Evolutionary conservation across 495 filamentous ascomycete species (phyloP).

Genomic region (Oleoguttula mirabilis): DNA sequence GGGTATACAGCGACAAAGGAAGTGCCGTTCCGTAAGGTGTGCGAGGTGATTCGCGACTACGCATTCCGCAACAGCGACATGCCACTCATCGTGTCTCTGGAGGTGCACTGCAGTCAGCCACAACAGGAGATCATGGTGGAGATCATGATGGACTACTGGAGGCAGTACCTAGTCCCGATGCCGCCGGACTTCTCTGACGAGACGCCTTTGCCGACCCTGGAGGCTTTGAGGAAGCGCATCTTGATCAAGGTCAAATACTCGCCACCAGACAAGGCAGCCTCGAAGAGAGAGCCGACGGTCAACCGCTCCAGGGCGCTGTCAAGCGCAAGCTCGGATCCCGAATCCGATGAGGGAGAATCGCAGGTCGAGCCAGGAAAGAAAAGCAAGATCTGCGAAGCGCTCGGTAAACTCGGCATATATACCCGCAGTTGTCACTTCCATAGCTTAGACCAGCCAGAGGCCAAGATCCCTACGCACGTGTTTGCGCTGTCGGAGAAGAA

Average conservation of each 20-base stretch:
- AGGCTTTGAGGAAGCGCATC: constrained; percentile 60
- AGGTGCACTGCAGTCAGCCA: constrained; percentile 65
- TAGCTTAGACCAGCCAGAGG: constrained; percentile 51
- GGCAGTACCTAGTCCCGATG: constrained; percentile 51
- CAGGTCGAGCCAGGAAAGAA: constrained; percentile 34
- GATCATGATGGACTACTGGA: constrained; percentile 75
- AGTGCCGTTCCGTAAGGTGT: constrained; percentile 73
- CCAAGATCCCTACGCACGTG: constrained; percentile 65
- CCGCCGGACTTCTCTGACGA: constrained; percentile 39
- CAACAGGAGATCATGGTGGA: constrained; percentile 84
- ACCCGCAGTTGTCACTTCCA: constrained; percentile 71
- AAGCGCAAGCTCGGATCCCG: not conserved
- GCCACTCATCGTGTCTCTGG: constrained; percentile 78
- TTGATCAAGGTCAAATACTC: constrained; percentile 81
- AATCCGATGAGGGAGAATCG: constrained; percentile 10
- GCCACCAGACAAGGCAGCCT: constrained; percentile 27
- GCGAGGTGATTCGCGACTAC: constrained; percentile 61
- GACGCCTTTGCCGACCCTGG: constrained; percentile 49
- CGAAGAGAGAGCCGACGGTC: not conserved
- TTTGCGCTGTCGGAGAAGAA: constrained; percentile 76
- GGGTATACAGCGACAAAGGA: constrained; percentile 85
- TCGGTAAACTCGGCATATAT: constrained; percentile 70
- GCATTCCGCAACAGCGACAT: constrained; percentile 64
- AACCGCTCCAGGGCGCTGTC: not conserved
- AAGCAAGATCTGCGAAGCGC: constrained; percentile 59